Conservation (phyloP, 345 rosid species). For the Abelmoschus esculentus region DNA sequence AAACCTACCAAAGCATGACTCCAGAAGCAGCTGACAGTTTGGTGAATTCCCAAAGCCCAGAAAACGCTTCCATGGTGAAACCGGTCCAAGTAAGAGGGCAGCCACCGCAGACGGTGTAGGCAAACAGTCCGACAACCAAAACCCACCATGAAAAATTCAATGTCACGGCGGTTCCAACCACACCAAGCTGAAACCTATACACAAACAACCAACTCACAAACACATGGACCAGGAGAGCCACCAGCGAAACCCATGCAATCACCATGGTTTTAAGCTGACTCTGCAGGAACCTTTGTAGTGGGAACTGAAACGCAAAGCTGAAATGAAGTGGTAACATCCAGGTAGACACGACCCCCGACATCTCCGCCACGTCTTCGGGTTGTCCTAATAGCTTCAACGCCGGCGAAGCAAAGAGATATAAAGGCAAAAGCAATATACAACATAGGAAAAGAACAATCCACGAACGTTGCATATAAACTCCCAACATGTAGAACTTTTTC, state of each 20-base stretch:
- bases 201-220: conserved; percentile 60
- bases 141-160: conserved; percentile 70
- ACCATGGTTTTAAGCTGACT: conserved; percentile 54
- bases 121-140: conserved; percentile 31
- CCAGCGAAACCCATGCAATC: conserved; percentile 44
- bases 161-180: conserved; percentile 49
- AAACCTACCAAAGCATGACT: conserved; percentile 59
- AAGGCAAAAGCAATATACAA: conserved; percentile 44
- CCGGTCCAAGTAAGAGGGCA: conserved; percentile 80
- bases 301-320: conserved; percentile 66
- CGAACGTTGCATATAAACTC: conserved; percentile 71
- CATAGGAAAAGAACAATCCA: conserved; percentile 55
- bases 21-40: conserved; percentile 83
- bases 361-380: conserved; percentile 50
- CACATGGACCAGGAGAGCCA: conserved; percentile 46
- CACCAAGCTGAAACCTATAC: conserved; percentile 38
- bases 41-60: conserved; percentile 64
- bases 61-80: conserved; percentile 64
- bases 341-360: conserved; percentile 40
- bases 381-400: conserved; percentile 58
- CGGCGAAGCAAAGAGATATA: conserved; percentile 46
- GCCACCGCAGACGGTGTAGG: conserved; percentile 44
- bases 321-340: conserved; percentile 69
- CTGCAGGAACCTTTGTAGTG: conserved; percentile 68
- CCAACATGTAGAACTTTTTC: conserved; percentile 55